A percentile compares a stretch with the other conserved stretches of the same genome.
These are phyloP conservation scores for Globisporangium nunn DNA, from an alignment of 352 stramenopile genomes.

Conservation along the genomic window DNA sequence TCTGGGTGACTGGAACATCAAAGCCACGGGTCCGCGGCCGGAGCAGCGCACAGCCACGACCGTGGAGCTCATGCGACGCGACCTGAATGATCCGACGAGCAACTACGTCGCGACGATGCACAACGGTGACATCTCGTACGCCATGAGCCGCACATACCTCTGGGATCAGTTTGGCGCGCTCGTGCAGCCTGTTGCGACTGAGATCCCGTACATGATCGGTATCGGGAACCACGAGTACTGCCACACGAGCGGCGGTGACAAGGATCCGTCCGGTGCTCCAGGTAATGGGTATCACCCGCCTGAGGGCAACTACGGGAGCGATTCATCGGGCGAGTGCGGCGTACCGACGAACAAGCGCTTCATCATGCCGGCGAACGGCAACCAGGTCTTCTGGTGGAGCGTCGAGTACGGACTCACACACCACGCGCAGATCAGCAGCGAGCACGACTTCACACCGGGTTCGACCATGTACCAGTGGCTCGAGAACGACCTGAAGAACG, in stretches of 20 bases:
- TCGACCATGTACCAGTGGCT: slow-evolving; percentile 87
- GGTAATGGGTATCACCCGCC: slow-evolving; percentile 39
- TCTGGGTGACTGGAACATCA: slow-evolving; percentile 30
- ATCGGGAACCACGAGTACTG: slow-evolving; percentile 55
- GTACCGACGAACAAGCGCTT: slow-evolving; percentile 59
- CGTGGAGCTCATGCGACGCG: slow-evolving; percentile 20
- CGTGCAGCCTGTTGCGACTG: slow-evolving; percentile 48
- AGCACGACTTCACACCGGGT: slow-evolving; percentile 83
- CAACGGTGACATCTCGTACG: slow-evolving; percentile 68
- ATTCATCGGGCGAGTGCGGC: slow-evolving; percentile 56
- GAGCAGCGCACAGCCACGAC: slow-evolving; percentile 22
- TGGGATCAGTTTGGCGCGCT: slow-evolving; percentile 72
- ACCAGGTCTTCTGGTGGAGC: slow-evolving; percentile 81
- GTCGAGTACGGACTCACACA: slow-evolving; percentile 84
- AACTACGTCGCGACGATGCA: slow-evolving; percentile 58
- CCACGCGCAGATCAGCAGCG: slow-evolving; percentile 85
- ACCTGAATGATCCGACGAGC: slow-evolving; percentile 11
- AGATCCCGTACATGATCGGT: slow-evolving; percentile 58
- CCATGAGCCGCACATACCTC: slow-evolving; percentile 33
- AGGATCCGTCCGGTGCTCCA: slow-evolving; percentile 42
- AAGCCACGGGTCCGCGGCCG: slow-evolving; percentile 6
- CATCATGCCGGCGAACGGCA: slow-evolving; percentile 46
- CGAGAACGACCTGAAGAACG: slow-evolving; percentile 53
- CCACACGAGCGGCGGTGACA: slow-evolving; percentile 24
- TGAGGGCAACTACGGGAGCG: slow-evolving; percentile 54